Conservation (phyloP, 306 rosid species). For the Begonia masoniana region DNA sequence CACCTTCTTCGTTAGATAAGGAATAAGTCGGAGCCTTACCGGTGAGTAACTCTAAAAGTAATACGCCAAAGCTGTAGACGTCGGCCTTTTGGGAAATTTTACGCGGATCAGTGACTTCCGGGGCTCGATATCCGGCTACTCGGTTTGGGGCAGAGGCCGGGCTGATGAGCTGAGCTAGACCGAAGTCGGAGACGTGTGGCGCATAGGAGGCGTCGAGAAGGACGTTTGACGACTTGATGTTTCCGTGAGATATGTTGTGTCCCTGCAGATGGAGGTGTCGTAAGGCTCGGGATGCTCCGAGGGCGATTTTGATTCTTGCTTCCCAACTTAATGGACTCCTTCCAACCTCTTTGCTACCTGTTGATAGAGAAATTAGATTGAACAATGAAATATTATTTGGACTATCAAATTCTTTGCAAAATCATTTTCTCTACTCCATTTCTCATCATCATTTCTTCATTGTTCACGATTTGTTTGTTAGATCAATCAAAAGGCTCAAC, state of each 20-base stretch:
- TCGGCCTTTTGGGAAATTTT: constrained; percentile 68
- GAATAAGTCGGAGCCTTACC: constrained; percentile 78
- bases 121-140: constrained; percentile 69
- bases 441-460: no score
- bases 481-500: no score
- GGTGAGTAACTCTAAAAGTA: constrained; percentile 83
- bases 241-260: constrained; percentile 61
- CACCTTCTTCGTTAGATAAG: constrained; percentile 61
- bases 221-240: constrained; percentile 78
- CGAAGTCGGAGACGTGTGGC: constrained; percentile 75
- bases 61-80: constrained; percentile 85
- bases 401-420: background rate
- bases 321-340: constrained; percentile 89
- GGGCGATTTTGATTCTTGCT: constrained; percentile 71
- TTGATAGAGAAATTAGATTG: background rate
- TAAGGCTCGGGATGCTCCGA: constrained; percentile 66
- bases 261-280: constrained; percentile 62
- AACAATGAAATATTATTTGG: background rate
- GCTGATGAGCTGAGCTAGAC: constrained; percentile 62
- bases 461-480: no score
- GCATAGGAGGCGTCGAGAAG: constrained; percentile 59
- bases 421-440: background rate
- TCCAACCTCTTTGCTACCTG: constrained; percentile 61
- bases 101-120: constrained; percentile 61
- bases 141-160: constrained; percentile 65